Conservation (phyloP, 2,329 filamentous ascomycete genomes). For the Penicillium sp. region DNA sequence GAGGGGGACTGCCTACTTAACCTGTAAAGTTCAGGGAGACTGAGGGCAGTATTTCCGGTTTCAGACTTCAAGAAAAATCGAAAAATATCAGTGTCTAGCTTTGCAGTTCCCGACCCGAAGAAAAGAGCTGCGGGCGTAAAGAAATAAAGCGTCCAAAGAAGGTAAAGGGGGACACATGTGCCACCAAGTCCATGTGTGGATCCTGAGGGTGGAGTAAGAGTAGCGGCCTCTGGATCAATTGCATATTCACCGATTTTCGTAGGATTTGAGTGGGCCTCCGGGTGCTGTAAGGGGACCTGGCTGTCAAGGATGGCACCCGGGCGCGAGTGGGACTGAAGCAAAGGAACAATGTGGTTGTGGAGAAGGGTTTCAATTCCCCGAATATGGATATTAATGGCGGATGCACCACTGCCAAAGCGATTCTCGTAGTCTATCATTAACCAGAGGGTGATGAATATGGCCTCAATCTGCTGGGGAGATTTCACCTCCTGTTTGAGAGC, state of each 20-base stretch:
- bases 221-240: background rate
- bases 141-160: constrained; percentile 31
- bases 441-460: constrained; percentile 31
- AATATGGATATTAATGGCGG: constrained; percentile 28
- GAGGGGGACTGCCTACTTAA: constrained; percentile 29
- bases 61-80: constrained; percentile 24
- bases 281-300: background rate
- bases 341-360: constrained; percentile 27
- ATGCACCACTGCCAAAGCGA: constrained; percentile 25
- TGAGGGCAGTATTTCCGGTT: constrained; percentile 10
- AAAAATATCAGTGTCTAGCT: constrained; percentile 22
- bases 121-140: constrained; percentile 26
- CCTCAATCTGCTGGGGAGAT: constrained; percentile 24
- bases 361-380: constrained; percentile 25
- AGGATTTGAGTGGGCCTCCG: background rate
- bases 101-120: constrained; percentile 16
- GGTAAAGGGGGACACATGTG: constrained; percentile 28
- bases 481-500: constrained; percentile 27
- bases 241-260: background rate
- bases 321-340: constrained; percentile 9
- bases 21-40: constrained; percentile 24
- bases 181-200: constrained; percentile 14
- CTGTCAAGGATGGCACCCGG: background rate
- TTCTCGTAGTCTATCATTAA: constrained; percentile 33
- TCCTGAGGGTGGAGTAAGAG: background rate